A percentile compares a stretch with the other conserved stretches of the same genome.
Evolutionary conservation across 306 rosid genomes (phyloP).

Genomic region (Fragaria vesca): DNA sequence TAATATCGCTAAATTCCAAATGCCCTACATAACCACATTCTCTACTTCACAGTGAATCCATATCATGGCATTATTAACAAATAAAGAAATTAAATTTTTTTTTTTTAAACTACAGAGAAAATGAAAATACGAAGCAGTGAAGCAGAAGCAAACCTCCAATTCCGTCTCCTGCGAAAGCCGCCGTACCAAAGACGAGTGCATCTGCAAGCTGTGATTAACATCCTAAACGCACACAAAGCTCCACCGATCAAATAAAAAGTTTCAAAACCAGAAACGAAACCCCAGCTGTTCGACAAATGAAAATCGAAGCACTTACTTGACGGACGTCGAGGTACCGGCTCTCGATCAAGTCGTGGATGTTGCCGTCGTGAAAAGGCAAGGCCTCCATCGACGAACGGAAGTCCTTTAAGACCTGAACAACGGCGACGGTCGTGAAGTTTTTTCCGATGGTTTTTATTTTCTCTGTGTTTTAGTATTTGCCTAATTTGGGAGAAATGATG

Average conservation of each 20-base stretch:
- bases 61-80: background rate
- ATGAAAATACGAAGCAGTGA: background rate
- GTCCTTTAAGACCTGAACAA: conserved; percentile 22
- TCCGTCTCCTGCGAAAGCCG: conserved; percentile 81
- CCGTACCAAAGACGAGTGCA: conserved; percentile 83
- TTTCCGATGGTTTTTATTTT: background rate
- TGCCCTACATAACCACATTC: conserved; percentile 6
- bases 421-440: conserved; percentile 11
- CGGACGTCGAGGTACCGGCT: conserved; percentile 49
- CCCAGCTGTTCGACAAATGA: background rate
- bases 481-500: background rate
- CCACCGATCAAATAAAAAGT: background rate
- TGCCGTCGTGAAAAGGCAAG: conserved; percentile 64
- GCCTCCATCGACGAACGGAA: conserved; percentile 59
- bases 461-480: background rate
- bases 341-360: conserved; percentile 54
- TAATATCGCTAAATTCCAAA: background rate
- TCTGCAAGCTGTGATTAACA: conserved; percentile 57
- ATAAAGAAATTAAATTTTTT: background rate
- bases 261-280: background rate
- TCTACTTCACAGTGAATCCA: background rate
- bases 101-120: background rate
- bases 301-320: conserved; percentile 32
- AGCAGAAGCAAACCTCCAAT: conserved; percentile 65
- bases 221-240: conserved; percentile 35